Conservation (phyloP, 2,329 filamentous ascomycete genomes). For the Cephalotrichum gorgonifer region DNA sequence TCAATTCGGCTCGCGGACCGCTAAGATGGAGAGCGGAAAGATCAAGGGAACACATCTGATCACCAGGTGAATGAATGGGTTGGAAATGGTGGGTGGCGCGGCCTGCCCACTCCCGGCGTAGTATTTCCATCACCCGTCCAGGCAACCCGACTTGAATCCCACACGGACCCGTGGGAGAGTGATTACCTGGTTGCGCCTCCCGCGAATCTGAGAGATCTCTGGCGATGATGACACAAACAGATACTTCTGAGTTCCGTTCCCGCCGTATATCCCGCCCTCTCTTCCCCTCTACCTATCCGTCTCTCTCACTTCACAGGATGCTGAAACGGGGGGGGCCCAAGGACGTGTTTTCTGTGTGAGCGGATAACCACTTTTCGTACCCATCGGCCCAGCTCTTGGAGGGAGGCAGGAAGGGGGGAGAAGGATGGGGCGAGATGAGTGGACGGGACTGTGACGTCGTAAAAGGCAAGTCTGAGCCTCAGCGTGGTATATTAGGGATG, state of each 20-base stretch:
- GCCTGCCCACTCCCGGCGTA: no score
- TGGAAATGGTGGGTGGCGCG: no score
- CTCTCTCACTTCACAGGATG: background rate
- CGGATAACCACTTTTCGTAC: slow-evolving; percentile 4
- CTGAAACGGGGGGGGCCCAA: background rate
- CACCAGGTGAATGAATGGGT: background rate
- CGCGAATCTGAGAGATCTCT: slow-evolving; percentile 13
- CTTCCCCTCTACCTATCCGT: background rate
- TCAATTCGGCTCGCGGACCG: slow-evolving; percentile 73
- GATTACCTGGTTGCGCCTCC: slow-evolving; percentile 1
- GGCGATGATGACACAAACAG: slow-evolving; percentile 60
- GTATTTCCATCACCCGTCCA: no score
- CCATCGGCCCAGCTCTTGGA: background rate
- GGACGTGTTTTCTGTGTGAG: slow-evolving; percentile 6
- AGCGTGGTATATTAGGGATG: background rate
- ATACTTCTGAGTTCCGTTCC: slow-evolving; percentile 57
- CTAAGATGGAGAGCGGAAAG: slow-evolving; percentile 66
- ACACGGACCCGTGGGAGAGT: no score
- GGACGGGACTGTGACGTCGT: slow-evolving; percentile 35
- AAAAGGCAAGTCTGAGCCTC: slow-evolving; percentile 58
- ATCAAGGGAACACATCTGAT: slow-evolving; percentile 50
- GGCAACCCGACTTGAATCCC: no score
- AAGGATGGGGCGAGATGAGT: slow-evolving; percentile 9
- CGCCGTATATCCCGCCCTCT: background rate
- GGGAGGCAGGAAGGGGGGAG: background rate